Evolutionary conservation across 2,329 filamentous ascomycete species (phyloP).

Genomic region (Didymella sp.): DNA sequence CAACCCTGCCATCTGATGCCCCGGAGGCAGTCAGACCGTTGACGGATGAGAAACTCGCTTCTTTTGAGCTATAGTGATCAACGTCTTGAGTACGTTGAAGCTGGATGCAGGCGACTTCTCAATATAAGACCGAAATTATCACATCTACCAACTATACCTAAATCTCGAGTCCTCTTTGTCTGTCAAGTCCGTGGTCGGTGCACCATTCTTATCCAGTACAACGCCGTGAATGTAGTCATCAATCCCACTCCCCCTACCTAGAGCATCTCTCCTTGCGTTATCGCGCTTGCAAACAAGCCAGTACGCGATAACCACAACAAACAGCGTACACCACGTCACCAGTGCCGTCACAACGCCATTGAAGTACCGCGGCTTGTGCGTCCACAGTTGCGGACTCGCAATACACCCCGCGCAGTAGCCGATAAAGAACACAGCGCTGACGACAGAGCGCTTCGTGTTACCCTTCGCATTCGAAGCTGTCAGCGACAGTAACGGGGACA

Average conservation of each 20-base stretch:
- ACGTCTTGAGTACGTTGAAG: slow-evolving; percentile 54
- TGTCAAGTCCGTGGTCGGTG: slow-evolving; percentile 6
- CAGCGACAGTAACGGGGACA: slow-evolving; percentile 38
- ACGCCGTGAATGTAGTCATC: slow-evolving; percentile 1
- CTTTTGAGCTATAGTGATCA: no score
- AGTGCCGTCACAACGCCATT: slow-evolving; percentile 57
- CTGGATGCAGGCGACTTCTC: slow-evolving; percentile 59
- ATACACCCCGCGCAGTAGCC: slow-evolving; percentile 59
- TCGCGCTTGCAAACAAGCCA: slow-evolving; percentile 9
- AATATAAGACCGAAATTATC: slow-evolving; percentile 51
- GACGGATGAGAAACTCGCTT: no score
- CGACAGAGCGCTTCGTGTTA: slow-evolving; percentile 58
- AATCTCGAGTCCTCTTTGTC: slow-evolving; percentile 6
- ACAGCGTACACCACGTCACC: slow-evolving; percentile 50
- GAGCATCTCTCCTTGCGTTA: slow-evolving; percentile 1
- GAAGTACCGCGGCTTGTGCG: slow-evolving; percentile 52
- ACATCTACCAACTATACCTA: slow-evolving; percentile 8
- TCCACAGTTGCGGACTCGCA: slow-evolving; percentile 59
- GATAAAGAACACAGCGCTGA: slow-evolving; percentile 60
- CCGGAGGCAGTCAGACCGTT: neutral
- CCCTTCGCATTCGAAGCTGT: slow-evolving; percentile 60
- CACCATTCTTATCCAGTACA: slow-evolving; percentile 9
- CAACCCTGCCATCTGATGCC: neutral
- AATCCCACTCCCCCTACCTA: neutral
- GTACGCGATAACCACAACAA: slow-evolving; percentile 7